Percentiles rank a stretch among this genome's conserved stretches.
These are phyloP conservation scores for Symbiotaphrina buchneri DNA, from an alignment of 495 filamentous ascomycete species.

Conservation along the genomic window DNA sequence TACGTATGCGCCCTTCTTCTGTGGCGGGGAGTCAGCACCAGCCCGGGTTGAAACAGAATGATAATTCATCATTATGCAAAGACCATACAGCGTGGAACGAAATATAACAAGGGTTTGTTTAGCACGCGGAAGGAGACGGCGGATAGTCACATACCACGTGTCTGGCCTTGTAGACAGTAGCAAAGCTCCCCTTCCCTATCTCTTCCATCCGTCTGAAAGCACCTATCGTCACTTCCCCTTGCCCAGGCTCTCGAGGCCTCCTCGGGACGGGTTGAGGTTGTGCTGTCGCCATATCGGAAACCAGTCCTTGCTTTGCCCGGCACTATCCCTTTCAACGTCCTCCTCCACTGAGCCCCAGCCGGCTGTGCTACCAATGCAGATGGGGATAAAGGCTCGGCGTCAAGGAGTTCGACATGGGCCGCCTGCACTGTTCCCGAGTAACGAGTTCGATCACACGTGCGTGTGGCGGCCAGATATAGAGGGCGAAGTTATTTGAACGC, in stretches of 20 bases:
- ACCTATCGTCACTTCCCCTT: constrained; percentile 45
- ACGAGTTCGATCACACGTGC: no score
- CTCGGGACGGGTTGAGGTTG: no score
- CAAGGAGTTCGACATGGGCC: constrained; percentile 21
- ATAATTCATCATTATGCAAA: no score
- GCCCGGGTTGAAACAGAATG: neutral
- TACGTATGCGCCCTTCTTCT: constrained; percentile 44
- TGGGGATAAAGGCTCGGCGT: constrained; percentile 22
- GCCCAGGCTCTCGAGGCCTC: constrained; percentile 19
- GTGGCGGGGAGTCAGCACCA: neutral
- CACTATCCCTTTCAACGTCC: neutral
- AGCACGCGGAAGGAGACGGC: neutral
- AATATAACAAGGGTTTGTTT: neutral
- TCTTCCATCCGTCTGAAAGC: constrained; percentile 56
- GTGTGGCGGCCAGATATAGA: no score
- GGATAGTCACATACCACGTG: constrained; percentile 43
- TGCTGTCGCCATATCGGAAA: no score
- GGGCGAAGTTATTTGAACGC: no score
- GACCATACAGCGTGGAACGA: no score
- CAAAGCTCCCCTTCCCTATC: constrained; percentile 92
- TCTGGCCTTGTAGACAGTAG: constrained; percentile 70
- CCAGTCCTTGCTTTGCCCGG: constrained; percentile 2
- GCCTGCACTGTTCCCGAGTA: no score
- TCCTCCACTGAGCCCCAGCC: neutral
- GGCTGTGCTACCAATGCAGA: constrained; percentile 16